Percentiles rank a stretch among this genome's conserved stretches.
Evolutionary conservation across 495 filamentous ascomycete genomes (phyloP).

Genomic region (Aspergillus avenaceus): DNA sequence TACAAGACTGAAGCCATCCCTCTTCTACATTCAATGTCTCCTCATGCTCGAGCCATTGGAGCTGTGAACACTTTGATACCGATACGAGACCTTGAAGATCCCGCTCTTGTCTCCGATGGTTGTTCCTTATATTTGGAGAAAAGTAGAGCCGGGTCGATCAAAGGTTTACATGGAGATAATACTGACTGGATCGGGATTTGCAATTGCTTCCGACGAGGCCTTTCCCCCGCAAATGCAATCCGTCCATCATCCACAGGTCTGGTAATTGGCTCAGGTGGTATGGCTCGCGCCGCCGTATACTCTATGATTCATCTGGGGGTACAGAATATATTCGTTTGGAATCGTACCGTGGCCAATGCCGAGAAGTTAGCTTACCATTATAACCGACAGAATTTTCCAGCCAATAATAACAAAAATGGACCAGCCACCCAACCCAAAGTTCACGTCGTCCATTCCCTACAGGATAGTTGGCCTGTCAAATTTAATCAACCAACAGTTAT

Average conservation of each 20-base stretch:
- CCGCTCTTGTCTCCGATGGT: conserved; percentile 34
- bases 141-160: conserved; percentile 57
- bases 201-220: conserved; percentile 63
- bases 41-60: conserved; percentile 72
- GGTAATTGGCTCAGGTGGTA: conserved; percentile 74
- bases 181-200: conserved; percentile 80
- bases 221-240: conserved; percentile 73
- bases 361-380: conserved; percentile 65
- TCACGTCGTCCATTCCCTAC: conserved; percentile 51
- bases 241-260: conserved; percentile 64
- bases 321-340: conserved; percentile 69
- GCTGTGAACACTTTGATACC: conserved; percentile 76
- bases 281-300: conserved; percentile 77
- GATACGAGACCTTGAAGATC: conserved; percentile 51
- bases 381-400: conserved; percentile 42
- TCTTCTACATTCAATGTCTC: conserved; percentile 63
- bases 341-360: conserved; percentile 58
- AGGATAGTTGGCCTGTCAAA: conserved; percentile 57
- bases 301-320: conserved; percentile 73
- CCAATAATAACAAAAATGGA: conserved; percentile 14
- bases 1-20: conserved; percentile 73
- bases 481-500: conserved; percentile 70
- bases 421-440: conserved; percentile 34
- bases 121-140: conserved; percentile 51
- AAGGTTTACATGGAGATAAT: conserved; percentile 73